Conservation (phyloP, 345 rosid genomes). For the Gossypium arboreum region DNA sequence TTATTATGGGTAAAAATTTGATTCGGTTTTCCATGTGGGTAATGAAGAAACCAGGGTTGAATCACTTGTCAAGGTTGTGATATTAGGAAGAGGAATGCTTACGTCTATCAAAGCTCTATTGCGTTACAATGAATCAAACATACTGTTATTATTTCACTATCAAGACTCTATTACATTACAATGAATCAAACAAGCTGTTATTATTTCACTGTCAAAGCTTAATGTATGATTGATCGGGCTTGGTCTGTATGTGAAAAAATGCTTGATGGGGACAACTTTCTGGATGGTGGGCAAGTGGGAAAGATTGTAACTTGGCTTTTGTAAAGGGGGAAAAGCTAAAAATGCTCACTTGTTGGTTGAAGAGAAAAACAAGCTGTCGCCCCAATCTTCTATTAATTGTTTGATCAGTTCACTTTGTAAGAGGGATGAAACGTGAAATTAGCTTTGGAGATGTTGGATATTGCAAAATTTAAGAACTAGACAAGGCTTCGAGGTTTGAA, state of each 20-base stretch:
- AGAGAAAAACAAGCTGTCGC: conserved; percentile 39
- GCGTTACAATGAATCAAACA: no score
- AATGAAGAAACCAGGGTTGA: conserved; percentile 33
- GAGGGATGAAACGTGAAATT: conserved; percentile 60
- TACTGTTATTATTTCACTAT: no score
- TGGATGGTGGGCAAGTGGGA: conserved; percentile 46
- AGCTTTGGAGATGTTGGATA: conserved; percentile 61
- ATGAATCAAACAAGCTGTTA: conserved; percentile 8
- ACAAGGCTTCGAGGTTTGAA: conserved; percentile 53
- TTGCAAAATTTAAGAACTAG: conserved; percentile 72
- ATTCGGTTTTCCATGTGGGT: conserved; percentile 66
- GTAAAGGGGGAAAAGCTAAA: conserved; percentile 52
- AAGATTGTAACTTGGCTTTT: conserved; percentile 63
- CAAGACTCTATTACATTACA: no score
- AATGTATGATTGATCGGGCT: conserved; percentile 57
- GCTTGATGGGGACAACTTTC: conserved; percentile 48
- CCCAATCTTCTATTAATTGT: conserved; percentile 39
- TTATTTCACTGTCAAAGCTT: conserved; percentile 60
- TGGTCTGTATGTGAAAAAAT: conserved; percentile 62
- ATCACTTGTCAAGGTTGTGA: conserved; percentile 44
- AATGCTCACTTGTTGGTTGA: conserved; percentile 52
- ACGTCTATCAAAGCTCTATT: neutral
- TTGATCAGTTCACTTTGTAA: conserved; percentile 48
- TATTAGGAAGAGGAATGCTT: conserved; percentile 44
- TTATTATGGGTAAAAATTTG: conserved; percentile 47